phyloP scores from a whole-genome alignment of 768 basidiomycete species.

The Boletus pseudo-olivaceus region DNA sequence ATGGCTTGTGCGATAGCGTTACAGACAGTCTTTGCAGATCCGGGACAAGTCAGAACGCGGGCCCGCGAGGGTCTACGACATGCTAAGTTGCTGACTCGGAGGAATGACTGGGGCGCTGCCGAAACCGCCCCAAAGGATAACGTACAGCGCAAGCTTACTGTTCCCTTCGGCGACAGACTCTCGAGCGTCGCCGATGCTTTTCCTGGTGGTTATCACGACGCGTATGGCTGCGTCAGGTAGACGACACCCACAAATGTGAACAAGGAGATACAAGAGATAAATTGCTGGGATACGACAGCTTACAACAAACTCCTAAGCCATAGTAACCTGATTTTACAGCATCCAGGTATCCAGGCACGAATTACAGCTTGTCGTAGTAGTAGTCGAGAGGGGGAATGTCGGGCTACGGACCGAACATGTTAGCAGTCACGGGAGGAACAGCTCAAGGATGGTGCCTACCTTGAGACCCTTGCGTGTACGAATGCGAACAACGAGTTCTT shows the following conservation, averaged over 20 bases:
- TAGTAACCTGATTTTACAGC: slow-evolving; percentile 7
- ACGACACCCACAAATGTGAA: background rate
- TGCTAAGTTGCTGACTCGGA: background rate
- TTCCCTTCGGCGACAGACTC: background rate
- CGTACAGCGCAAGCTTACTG: background rate
- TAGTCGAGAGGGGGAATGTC: slow-evolving; percentile 84
- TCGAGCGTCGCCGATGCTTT: background rate
- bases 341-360: background rate
- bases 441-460: slow-evolving; percentile 36
- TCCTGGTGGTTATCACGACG: background rate
- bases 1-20: background rate
- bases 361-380: slow-evolving; percentile 92
- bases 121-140: background rate
- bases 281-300: slow-evolving; percentile 17
- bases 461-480: slow-evolving; percentile 95
- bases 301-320: slow-evolving; percentile 11
- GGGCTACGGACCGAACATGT: slow-evolving; percentile 44
- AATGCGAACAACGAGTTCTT: slow-evolving; percentile 77
- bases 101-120: background rate
- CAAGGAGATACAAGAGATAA: slow-evolving; percentile 11
- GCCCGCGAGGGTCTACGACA: background rate
- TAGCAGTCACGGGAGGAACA: background rate
- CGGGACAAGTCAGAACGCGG: background rate
- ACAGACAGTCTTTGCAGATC: background rate
- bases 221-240: too few relatives aligned